These are phyloP conservation scores for Rhynchospora breviuscula DNA, from an alignment of 176 grass and related monocot genomes.

Conservation along the genomic window DNA sequence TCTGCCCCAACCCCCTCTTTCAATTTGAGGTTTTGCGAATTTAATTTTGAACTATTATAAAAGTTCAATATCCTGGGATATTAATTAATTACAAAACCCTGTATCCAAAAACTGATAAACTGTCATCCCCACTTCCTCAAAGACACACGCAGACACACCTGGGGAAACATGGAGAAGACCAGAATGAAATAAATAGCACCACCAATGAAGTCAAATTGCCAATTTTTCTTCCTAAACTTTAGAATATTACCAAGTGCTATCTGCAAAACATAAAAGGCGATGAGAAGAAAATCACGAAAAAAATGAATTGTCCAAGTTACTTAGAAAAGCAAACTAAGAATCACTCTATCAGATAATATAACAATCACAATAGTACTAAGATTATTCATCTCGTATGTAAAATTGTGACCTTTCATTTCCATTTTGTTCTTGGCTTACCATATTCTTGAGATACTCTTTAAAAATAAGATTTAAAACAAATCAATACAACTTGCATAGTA, in stretches of 20 bases:
- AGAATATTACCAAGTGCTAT: conserved; percentile 97
- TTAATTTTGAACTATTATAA: not conserved
- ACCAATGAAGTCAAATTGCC: conserved; percentile 99
- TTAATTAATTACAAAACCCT: not conserved
- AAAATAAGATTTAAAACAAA: not conserved
- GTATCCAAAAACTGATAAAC: not conserved
- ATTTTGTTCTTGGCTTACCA: not conserved
- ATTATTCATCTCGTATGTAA: not conserved
- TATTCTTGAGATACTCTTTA: not conserved
- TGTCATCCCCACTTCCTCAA: not conserved
- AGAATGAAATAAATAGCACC: conserved; percentile 90
- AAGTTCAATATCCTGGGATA: not conserved
- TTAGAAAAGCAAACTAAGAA: not conserved
- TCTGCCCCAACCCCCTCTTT: not conserved
- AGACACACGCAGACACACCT: conserved; percentile 39
- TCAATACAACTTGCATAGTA: not conserved
- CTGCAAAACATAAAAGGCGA: conserved; percentile 24
- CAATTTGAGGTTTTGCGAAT: not conserved
- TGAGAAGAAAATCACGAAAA: conserved; percentile 26
- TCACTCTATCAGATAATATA: not conserved
- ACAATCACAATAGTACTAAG: not conserved
- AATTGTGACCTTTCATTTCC: not conserved
- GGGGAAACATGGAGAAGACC: conserved; percentile 97
- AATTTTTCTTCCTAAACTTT: conserved; percentile 96
- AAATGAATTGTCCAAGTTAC: not conserved